Base-by-base conservation (phyloP, 768 basidiomycete genomes). In the Clitopilus passeckerianus region DNA sequence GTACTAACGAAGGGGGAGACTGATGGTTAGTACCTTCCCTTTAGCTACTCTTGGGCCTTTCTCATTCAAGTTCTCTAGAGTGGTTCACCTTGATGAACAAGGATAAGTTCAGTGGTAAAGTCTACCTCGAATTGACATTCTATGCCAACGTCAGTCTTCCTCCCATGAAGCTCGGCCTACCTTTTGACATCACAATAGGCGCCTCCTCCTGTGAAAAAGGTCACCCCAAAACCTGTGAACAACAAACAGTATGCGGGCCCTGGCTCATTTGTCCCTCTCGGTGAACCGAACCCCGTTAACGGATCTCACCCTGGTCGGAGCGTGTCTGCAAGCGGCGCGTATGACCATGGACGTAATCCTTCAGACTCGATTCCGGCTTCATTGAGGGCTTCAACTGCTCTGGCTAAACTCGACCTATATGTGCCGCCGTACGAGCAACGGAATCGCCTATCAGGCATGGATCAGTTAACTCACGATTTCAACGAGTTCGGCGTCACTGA, bases 61-160 rank as follows among this genome's bases (percentile, higher is more conserved):
- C 52, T 56, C 59, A 22, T 18, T 34, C 37, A 54, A 44, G 4
- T 7, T 15, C 22, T 24, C 22, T 67, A 98, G 97, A 98, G 71
- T 98, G 95, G 97, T 95, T 96, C 70, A 88, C 87, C 20, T 78
- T 98, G 24, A 84, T 81, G 71, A 82, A 90, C 75, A 98, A 95
- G 73, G 93, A 93, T 63, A 92, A 92, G 65, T 98, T 97, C 71
- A 86, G 88, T 24, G 97, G 97, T 6, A 96, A 98, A 71, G 87
- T 99, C 12, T 98, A 96, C 69, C 79, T 98, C 20, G 97, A 99
- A 70, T 72, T 98, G 67, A 99, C 97, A 0, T 98, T 96, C 75
- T 99, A 92, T 87, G 95, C 95, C 9, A 93, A 93, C 70, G 92
- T 93, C 62, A 59, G 89, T 80, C 27, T 33, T 61, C 16, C 24